Base-by-base conservation (phyloP, 768 basidiomycete genomes). In the Daedaleopsis sinensis region DNA sequence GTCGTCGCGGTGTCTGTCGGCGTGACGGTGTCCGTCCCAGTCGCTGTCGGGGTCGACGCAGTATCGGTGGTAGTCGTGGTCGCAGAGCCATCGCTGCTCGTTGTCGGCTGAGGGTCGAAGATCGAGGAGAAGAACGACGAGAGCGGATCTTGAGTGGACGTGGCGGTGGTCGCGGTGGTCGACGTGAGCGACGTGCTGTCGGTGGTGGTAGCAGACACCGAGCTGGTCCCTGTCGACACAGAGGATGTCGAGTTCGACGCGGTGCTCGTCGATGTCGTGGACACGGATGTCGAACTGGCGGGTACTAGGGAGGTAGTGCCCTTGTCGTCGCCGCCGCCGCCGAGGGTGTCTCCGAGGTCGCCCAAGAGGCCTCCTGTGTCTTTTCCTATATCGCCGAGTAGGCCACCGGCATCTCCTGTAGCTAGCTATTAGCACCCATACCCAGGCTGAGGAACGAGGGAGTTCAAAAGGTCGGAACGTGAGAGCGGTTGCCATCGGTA, bases 61-160 rank as follows among this genome's bases (percentile, higher is more conserved):
- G n/a, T n/a, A n/a, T n/a, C n/a, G 11, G 51, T 38, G 19, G 27
- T 21, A 1, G 52, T 27, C 11, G 60, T 46, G 47, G 23, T 59
- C 9, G 56, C 56, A 18, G 53, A 35, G 11, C 58, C 43, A 55
- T 57, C 13, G 65, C 66, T 52, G 65, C 66, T 52, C 39, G 59
- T 43, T 19, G 46, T 19, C 24, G 63, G 52, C 10, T 56, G 16
- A 9, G 54, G 70, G 48, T 65, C 70, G 21, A 70, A 70, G 63
- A 67, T 57, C n/a, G 69, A 66, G n/a, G 68, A 70, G 18, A 71
- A 70, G 42, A 65, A 62, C 36, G 71, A 69, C 65, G 69, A 56
- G 32, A 60, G 42, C 16, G 54, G 36, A n/a, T 48, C 53, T 24
- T 12, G 38, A 27, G 64, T 32, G n/a, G 43, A 36, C 5, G 61